These are phyloP conservation scores for Tritrichomonas foetus DNA, from an alignment of 208 protist species.

Conservation along the genomic window DNA sequence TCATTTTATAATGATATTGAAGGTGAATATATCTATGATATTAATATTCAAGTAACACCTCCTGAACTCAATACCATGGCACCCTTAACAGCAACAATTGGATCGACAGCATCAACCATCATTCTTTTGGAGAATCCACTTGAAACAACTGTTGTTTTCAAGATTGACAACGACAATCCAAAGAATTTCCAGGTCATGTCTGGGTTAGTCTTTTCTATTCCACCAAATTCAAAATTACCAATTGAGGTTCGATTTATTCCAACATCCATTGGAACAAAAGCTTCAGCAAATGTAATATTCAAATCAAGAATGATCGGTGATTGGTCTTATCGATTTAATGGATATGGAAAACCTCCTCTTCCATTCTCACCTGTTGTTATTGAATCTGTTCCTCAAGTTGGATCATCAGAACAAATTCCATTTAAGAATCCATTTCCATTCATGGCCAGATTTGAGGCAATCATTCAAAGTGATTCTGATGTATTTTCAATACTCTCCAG, in stretches of 20 bases:
- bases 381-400: neutral
- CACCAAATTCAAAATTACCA: neutral
- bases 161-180: neutral
- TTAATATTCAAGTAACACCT: neutral
- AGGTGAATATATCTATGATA: slow-evolving; percentile 15
- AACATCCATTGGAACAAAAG: neutral
- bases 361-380: neutral
- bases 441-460: neutral
- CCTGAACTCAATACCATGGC: neutral
- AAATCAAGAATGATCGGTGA: neutral
- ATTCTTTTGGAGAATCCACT: neutral
- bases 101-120: neutral
- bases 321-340: neutral
- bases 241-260: neutral
- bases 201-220: neutral
- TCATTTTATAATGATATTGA: slow-evolving; percentile 20
- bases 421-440: slow-evolving; percentile 27
- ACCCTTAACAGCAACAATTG: neutral
- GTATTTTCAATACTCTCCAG: neutral
- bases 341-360: neutral
- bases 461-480: neutral
- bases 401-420: neutral
- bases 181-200: neutral
- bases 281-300: neutral
- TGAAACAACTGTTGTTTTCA: neutral